A percentile compares a stretch with the other conserved stretches of the same genome.
These are phyloP conservation scores for Thozetella sp. DNA, from an alignment of 495 filamentous ascomycete genomes.

Conservation along the genomic window DNA sequence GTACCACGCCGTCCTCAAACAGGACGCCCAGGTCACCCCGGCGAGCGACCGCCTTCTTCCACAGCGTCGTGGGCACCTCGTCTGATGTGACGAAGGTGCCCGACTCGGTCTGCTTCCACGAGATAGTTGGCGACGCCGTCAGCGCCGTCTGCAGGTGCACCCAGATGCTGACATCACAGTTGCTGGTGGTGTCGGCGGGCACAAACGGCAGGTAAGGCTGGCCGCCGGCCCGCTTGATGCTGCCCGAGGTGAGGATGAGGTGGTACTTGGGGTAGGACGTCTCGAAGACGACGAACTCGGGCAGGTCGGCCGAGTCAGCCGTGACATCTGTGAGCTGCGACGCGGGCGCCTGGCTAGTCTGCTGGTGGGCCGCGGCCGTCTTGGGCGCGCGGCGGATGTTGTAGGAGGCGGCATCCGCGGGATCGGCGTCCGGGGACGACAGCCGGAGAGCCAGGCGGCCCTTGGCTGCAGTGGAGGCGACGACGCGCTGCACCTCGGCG, in stretches of 20 bases:
- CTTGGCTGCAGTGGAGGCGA: constrained; percentile 29
- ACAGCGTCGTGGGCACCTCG: constrained; percentile 29
- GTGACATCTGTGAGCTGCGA: constrained; percentile 12
- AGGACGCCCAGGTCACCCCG: constrained; percentile 31
- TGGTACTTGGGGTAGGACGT: constrained; percentile 38
- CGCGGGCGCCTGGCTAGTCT: constrained; percentile 3
- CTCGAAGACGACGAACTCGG: constrained; percentile 36
- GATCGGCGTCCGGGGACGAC: constrained; percentile 7
- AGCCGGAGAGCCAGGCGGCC: constrained; percentile 28
- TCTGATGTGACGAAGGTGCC: constrained; percentile 28
- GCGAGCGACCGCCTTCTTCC: constrained; percentile 34
- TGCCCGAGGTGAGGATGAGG: constrained; percentile 25
- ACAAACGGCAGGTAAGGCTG: constrained; percentile 23
- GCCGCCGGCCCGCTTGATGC: constrained; percentile 30
- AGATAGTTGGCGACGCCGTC: constrained; percentile 20
- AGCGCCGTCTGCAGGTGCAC: constrained; percentile 31
- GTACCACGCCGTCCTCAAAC: constrained; percentile 34
- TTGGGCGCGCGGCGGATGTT: constrained; percentile 24
- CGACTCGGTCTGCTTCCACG: constrained; percentile 27
- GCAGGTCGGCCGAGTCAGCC: constrained; percentile 21
- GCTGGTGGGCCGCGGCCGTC: constrained; percentile 21
- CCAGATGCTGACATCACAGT: constrained; percentile 35
- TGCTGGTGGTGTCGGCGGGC: constrained; percentile 16
- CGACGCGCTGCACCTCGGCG: constrained; percentile 32
- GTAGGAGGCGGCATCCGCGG: constrained; percentile 23